A percentile compares a stretch with the other conserved stretches of the same genome.
Evolutionary conservation across 306 rosid genomes (phyloP).

Genomic region (Fragaria ananassa): DNA sequence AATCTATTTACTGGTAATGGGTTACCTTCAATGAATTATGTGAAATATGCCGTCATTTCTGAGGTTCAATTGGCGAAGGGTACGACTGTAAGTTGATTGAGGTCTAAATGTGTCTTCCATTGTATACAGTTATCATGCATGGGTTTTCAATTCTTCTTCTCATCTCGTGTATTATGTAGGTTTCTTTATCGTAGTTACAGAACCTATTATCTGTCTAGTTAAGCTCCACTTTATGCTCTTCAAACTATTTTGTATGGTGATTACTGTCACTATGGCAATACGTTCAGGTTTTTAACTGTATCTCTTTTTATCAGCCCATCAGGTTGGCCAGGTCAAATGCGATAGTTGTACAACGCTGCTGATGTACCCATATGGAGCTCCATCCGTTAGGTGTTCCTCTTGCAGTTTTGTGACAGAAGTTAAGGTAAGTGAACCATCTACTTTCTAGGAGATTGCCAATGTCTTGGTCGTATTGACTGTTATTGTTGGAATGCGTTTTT

Average conservation of each 20-base stretch:
- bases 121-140: neutral
- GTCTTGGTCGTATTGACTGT: neutral
- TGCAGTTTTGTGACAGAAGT: slow-evolving; percentile 72
- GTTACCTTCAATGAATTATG: neutral
- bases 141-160: neutral
- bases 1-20: neutral
- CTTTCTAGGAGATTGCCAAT: neutral
- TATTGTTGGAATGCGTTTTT: neutral
- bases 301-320: slow-evolving; percentile 56
- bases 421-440: slow-evolving; percentile 50
- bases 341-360: slow-evolving; percentile 68
- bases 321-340: slow-evolving; percentile 84
- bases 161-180: neutral
- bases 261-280: slow-evolving; percentile 7
- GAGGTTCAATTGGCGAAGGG: neutral
- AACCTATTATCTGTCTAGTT: neutral
- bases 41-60: neutral
- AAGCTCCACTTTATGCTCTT: neutral
- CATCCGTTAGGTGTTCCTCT: slow-evolving; percentile 76
- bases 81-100: neutral
- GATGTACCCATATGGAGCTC: slow-evolving; percentile 81
- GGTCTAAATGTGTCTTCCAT: neutral
- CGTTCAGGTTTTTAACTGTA: slow-evolving; percentile 4
- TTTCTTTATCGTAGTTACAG: neutral
- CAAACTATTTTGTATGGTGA: neutral